Percentiles rank a stretch among this genome's conserved stretches.
Conservation (phyloP, 768 basidiomycete species). For the Plicaturopsis crispa region DNA sequence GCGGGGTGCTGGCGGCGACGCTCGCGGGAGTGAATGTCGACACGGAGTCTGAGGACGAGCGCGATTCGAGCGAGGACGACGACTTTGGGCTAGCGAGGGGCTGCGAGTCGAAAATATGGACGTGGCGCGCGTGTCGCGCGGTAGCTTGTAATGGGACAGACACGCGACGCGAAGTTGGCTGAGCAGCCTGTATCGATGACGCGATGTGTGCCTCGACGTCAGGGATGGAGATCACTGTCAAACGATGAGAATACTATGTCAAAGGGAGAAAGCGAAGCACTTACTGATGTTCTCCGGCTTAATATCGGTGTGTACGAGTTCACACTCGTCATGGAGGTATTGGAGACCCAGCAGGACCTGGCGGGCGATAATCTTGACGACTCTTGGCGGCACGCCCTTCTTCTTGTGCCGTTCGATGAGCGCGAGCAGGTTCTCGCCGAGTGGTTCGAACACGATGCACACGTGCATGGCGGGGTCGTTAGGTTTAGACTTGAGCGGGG, state of each 20-base stretch:
- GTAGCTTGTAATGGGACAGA: constrained; percentile 63
- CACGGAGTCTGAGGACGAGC: constrained; percentile 33
- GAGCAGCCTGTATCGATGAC: constrained; percentile 58
- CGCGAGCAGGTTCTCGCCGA: constrained; percentile 72
- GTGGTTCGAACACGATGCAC: constrained; percentile 87
- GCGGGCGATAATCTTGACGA: constrained; percentile 81
- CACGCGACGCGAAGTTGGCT: constrained; percentile 64
- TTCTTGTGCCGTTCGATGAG: constrained; percentile 74
- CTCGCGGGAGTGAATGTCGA: constrained; percentile 25
- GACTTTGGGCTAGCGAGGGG: constrained; percentile 66
- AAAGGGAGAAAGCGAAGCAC: constrained; percentile 29
- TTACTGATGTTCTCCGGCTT: constrained; percentile 94
- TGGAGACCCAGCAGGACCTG: constrained; percentile 85
- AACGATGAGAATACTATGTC: constrained; percentile 16
- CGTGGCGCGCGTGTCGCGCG: constrained; percentile 56
- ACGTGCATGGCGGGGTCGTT: constrained; percentile 74
- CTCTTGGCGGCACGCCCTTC: constrained; percentile 72
- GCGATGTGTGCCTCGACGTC: constrained; percentile 74
- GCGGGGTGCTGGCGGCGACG: constrained; percentile 47
- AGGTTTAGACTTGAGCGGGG: no score
- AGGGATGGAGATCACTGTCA: constrained; percentile 74
- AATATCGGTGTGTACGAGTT: constrained; percentile 88
- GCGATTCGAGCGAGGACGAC: constrained; percentile 36
- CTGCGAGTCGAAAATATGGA: constrained; percentile 80
- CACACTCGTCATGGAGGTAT: constrained; percentile 89